Conservation (phyloP, 495 filamentous ascomycete species). For the Penicillium parvum region DNA sequence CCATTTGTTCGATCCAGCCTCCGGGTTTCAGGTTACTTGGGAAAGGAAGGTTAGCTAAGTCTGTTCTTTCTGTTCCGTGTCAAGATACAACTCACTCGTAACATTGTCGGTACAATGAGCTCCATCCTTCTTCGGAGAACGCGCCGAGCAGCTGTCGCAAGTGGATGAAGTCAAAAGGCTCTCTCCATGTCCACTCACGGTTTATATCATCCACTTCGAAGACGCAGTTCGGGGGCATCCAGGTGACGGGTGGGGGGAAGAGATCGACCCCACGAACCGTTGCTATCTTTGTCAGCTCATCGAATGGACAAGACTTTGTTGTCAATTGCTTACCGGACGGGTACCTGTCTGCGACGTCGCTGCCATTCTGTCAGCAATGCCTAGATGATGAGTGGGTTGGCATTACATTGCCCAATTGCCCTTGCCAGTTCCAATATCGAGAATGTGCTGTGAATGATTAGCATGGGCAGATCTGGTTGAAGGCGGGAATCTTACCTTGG, state of each 20-base stretch:
- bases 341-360: no score
- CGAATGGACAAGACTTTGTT: no score
- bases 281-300: no score
- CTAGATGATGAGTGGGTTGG: no score
- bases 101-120: not conserved
- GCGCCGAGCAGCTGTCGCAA: conserved; percentile 9
- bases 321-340: no score
- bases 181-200: conserved; percentile 16
- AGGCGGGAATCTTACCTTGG: no score
- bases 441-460: no score
- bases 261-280: conserved; percentile 10
- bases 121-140: conserved; percentile 1
- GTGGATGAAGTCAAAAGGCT: conserved; percentile 24
- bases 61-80: not conserved
- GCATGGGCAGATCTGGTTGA: no score
- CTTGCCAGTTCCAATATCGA: no score
- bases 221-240: conserved; percentile 24
- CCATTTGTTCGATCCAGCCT: conserved; percentile 50
- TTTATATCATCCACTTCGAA: conserved; percentile 22
- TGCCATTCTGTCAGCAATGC: no score
- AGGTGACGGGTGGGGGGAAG: conserved; percentile 3
- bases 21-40: conserved; percentile 34
- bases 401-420: no score
- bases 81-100: not conserved
- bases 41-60: not conserved